phyloP scores from a whole-genome alignment of 2,329 filamentous ascomycete genomes.

The Aspergillus sp. region DNA sequence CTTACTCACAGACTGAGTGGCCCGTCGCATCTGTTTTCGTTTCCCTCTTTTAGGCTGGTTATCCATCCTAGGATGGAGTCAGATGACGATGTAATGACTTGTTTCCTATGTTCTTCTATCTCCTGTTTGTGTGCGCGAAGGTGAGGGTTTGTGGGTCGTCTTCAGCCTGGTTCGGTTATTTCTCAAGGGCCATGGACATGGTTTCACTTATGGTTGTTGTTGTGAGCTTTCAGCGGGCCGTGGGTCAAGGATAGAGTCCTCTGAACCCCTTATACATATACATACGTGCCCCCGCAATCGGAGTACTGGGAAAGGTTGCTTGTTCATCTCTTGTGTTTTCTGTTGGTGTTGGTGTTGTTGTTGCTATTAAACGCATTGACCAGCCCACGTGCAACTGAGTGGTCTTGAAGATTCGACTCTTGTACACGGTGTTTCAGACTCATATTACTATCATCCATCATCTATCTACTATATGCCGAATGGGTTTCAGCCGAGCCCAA shows the following conservation, averaged over 20 bases:
- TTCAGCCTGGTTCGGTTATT: slow-evolving; percentile 6
- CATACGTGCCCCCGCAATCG: neutral
- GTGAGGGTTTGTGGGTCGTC: neutral
- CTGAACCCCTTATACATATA: neutral
- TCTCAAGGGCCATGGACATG: neutral
- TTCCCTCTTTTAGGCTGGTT: slow-evolving; percentile 11
- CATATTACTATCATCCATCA: neutral
- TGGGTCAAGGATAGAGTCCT: slow-evolving; percentile 3
- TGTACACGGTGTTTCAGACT: neutral
- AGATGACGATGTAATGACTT: slow-evolving; percentile 39
- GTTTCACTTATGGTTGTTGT: neutral
- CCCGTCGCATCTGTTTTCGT: slow-evolving; percentile 17
- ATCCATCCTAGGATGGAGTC: slow-evolving; percentile 15
- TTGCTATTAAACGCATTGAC: neutral
- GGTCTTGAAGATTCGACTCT: neutral
- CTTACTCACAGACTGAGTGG: neutral
- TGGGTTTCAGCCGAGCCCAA: neutral
- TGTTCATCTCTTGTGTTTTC: slow-evolving; percentile 9
- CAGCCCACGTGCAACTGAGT: neutral
- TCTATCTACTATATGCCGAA: neutral
- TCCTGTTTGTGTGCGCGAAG: slow-evolving; percentile 2
- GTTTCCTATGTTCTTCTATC: slow-evolving; percentile 21
- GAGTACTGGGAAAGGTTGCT: slow-evolving; percentile 1
- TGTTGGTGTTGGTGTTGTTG: neutral
- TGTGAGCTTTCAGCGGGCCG: neutral